Conservation (phyloP, 495 filamentous ascomycete genomes). For the Mytilinidion resinicola region DNA sequence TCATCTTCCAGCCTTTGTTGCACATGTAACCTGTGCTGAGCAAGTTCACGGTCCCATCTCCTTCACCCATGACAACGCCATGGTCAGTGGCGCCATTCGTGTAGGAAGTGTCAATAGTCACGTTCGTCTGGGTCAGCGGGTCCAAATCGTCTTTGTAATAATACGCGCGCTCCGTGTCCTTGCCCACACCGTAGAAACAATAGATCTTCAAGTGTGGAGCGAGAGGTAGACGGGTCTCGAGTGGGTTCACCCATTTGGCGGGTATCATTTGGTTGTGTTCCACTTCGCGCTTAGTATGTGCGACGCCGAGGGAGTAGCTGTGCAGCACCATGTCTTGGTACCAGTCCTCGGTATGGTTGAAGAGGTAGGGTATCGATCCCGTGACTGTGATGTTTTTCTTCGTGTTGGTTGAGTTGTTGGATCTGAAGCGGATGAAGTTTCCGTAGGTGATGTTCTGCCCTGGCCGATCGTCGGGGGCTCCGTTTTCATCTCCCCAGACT, state of each 20-base stretch:
- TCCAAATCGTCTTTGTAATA: slow-evolving; percentile 75
- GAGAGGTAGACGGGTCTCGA: slow-evolving; percentile 81
- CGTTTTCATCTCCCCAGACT: slow-evolving; percentile 85
- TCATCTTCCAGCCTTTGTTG: slow-evolving; percentile 85
- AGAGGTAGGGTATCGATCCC: slow-evolving; percentile 69
- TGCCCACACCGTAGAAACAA: slow-evolving; percentile 93
- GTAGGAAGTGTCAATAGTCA: slow-evolving; percentile 80
- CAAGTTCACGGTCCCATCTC: slow-evolving; percentile 89
- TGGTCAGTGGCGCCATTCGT: slow-evolving; percentile 66
- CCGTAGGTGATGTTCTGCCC: slow-evolving; percentile 68
- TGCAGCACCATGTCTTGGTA: slow-evolving; percentile 62
- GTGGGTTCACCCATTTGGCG: slow-evolving; percentile 88
- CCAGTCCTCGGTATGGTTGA: slow-evolving; percentile 75
- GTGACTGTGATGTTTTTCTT: slow-evolving; percentile 70
- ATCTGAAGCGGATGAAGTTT: slow-evolving; percentile 79
- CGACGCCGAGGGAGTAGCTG: slow-evolving; percentile 85
- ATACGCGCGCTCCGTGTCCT: slow-evolving; percentile 85
- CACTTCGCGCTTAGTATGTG: slow-evolving; percentile 72
- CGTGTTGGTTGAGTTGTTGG: slow-evolving; percentile 53
- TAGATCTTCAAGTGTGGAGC: slow-evolving; percentile 93
- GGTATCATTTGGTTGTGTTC: slow-evolving; percentile 78
- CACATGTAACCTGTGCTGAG: slow-evolving; percentile 94
- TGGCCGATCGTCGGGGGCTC: slow-evolving; percentile 82
- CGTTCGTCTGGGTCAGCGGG: slow-evolving; percentile 62
- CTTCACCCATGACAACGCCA: slow-evolving; percentile 87